Percentiles rank a stretch among this genome's conserved stretches.
These are phyloP conservation scores for Aspergillus tanneri DNA, from an alignment of 2,329 filamentous ascomycete genomes.

Conservation along the genomic window DNA sequence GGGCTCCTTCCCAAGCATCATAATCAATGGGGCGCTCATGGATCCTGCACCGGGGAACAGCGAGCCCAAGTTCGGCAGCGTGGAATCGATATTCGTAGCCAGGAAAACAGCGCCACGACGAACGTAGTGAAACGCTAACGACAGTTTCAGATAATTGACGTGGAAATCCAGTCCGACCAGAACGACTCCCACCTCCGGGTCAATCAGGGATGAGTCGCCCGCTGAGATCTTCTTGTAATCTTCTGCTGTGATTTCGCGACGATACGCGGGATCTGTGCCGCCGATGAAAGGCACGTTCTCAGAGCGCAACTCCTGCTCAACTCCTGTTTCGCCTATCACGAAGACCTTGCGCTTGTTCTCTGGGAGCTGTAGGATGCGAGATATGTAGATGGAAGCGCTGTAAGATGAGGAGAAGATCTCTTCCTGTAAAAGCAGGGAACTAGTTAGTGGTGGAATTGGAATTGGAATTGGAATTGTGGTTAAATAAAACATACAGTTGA, in stretches of 20 bases:
- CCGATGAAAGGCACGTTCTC: slow-evolving; percentile 80
- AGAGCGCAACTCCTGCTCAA: slow-evolving; percentile 80
- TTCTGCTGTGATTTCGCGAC: slow-evolving; percentile 73
- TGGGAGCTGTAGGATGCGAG: slow-evolving; percentile 79
- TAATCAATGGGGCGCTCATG: slow-evolving; percentile 72
- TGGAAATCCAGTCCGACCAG: slow-evolving; percentile 91
- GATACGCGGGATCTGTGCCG: slow-evolving; percentile 76
- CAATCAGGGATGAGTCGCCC: slow-evolving; percentile 68
- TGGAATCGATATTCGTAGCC: slow-evolving; percentile 90
- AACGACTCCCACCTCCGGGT: slow-evolving; percentile 86
- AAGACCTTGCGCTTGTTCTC: slow-evolving; percentile 87
- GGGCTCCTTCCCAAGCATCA: slow-evolving; percentile 68
- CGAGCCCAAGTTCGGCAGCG: slow-evolving; percentile 74
- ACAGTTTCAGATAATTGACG: slow-evolving; percentile 89
- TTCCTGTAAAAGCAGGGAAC: slow-evolving; percentile 52
- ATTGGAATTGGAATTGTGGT: background rate
- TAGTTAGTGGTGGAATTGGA: background rate
- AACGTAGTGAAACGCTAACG: slow-evolving; percentile 82
- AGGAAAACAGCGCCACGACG: slow-evolving; percentile 77
- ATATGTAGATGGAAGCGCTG: slow-evolving; percentile 92
- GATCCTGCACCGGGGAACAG: slow-evolving; percentile 92
- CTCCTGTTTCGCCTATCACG: slow-evolving; percentile 84
- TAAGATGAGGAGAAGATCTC: slow-evolving; percentile 97
- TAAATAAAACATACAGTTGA: slow-evolving; percentile 52
- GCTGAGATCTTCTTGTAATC: slow-evolving; percentile 76